phyloP scores from a whole-genome alignment of 2,329 filamentous ascomycete species.

The Alternaria alternata region DNA sequence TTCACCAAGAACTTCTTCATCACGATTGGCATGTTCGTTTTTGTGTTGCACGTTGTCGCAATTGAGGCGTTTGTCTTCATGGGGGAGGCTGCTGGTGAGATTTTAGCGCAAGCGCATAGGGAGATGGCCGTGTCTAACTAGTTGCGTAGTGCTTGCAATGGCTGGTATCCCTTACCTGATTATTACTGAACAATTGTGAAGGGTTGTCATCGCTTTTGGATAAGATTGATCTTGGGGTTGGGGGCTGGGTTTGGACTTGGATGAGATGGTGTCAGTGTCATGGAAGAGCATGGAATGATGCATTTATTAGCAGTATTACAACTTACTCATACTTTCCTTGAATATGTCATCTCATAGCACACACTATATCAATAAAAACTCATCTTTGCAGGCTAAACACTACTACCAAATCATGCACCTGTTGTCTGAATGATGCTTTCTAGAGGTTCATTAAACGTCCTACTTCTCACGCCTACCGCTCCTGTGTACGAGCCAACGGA shows the following conservation, averaged over 20 bases:
- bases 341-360: background rate
- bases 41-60: slow-evolving; percentile 61
- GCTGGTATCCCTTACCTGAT: background rate
- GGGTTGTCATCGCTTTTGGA: background rate
- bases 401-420: too few species aligned
- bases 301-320: background rate
- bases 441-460: too few species aligned
- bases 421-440: too few species aligned
- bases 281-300: background rate
- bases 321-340: background rate
- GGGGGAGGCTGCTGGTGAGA: slow-evolving; percentile 42
- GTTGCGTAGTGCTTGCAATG: background rate
- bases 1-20: slow-evolving; percentile 75
- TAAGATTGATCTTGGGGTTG: background rate
- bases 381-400: background rate
- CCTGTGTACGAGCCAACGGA: too few species aligned
- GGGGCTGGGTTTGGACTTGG: background rate
- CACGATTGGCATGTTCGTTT: slow-evolving; percentile 54
- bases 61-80: slow-evolving; percentile 63
- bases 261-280: background rate
- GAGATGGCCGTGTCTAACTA: background rate
- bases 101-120: slow-evolving; percentile 29
- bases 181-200: background rate
- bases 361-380: background rate
- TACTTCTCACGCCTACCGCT: too few species aligned